These are phyloP conservation scores for Fusarium devonianum DNA, from an alignment of 2,329 filamentous ascomycete genomes.

Conservation along the genomic window DNA sequence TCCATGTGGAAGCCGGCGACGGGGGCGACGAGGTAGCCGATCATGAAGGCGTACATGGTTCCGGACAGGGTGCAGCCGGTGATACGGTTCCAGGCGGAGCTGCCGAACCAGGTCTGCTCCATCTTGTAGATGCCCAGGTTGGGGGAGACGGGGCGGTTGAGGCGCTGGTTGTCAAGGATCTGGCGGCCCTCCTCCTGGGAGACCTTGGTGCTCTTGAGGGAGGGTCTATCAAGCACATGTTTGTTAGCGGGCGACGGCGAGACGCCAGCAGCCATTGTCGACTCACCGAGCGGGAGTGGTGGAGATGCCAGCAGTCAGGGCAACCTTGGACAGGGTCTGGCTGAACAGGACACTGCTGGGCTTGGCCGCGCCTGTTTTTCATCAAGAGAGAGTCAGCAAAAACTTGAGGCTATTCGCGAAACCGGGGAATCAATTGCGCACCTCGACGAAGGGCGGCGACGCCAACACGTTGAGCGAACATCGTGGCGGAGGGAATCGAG, in stretches of 20 bases:
- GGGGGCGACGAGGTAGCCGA: conserved; percentile 82
- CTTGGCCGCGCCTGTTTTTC: conserved; percentile 53
- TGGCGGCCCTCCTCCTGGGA: conserved; percentile 60
- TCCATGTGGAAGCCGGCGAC: conserved; percentile 71
- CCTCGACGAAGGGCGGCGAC: conserved; percentile 66
- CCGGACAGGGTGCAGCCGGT: conserved; percentile 79
- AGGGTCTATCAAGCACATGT: conserved; percentile 19
- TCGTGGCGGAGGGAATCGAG: conserved; percentile 44
- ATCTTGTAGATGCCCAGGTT: conserved; percentile 87
- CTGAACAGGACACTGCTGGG: conserved; percentile 55
- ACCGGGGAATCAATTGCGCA: conserved; percentile 44
- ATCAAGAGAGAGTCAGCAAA: conserved; percentile 10
- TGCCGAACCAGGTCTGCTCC: conserved; percentile 84
- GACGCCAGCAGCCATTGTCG: not conserved
- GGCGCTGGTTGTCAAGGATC: conserved; percentile 83
- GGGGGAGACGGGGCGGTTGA: conserved; percentile 80
- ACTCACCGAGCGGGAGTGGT: conserved; percentile 58
- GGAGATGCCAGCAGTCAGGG: conserved; percentile 51
- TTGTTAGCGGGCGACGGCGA: not conserved
- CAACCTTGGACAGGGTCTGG: conserved; percentile 56
- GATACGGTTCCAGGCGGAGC: conserved; percentile 78
- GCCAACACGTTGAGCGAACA: conserved; percentile 66
- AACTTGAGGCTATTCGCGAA: conserved; percentile 29
- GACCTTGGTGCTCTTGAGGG: conserved; percentile 62
- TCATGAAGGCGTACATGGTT: conserved; percentile 79